Conservation (phyloP, 768 basidiomycete genomes). For the Collybia mongolica region DNA sequence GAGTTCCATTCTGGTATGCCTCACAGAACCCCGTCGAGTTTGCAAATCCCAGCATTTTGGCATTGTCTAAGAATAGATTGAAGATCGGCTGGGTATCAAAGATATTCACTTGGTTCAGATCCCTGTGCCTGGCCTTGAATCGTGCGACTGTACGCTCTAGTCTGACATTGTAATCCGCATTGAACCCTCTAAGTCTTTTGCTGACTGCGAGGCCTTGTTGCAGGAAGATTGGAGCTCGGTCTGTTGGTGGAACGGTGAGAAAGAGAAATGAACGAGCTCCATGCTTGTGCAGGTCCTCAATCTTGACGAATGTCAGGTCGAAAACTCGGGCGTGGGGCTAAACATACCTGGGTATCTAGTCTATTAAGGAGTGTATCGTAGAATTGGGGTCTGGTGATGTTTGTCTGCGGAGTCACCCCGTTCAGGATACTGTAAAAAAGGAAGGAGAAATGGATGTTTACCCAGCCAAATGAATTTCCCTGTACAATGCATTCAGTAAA, state of each 20-base stretch:
- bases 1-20: slow-evolving; percentile 59
- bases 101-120: slow-evolving; percentile 43
- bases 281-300: slow-evolving; percentile 43
- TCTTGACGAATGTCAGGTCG: slow-evolving; percentile 22
- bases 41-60: slow-evolving; percentile 51
- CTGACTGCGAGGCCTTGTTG: slow-evolving; percentile 37
- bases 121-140: slow-evolving; percentile 40
- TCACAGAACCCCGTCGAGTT: slow-evolving; percentile 59
- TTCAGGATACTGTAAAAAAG: not conserved
- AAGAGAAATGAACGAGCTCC: slow-evolving; percentile 64
- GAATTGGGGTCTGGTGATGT: slow-evolving; percentile 32
- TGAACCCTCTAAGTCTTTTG: slow-evolving; percentile 30
- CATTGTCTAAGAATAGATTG: slow-evolving; percentile 54
- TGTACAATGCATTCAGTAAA: slow-evolving; percentile 12
- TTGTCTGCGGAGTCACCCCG: slow-evolving; percentile 21
- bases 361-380: slow-evolving; percentile 33
- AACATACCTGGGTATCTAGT: slow-evolving; percentile 29
- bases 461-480: slow-evolving; percentile 51
- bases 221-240: slow-evolving; percentile 48
- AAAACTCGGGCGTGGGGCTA: not conserved
- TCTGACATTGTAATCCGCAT: slow-evolving; percentile 51
- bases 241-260: slow-evolving; percentile 59
- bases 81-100: slow-evolving; percentile 61
- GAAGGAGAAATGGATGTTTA: slow-evolving; percentile 15
- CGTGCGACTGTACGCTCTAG: slow-evolving; percentile 32